Evolutionary conservation across 495 filamentous ascomycete species (phyloP), one percentile per base, ranked within the genome.

Genomic region (Viridothelium virens): DNA sequence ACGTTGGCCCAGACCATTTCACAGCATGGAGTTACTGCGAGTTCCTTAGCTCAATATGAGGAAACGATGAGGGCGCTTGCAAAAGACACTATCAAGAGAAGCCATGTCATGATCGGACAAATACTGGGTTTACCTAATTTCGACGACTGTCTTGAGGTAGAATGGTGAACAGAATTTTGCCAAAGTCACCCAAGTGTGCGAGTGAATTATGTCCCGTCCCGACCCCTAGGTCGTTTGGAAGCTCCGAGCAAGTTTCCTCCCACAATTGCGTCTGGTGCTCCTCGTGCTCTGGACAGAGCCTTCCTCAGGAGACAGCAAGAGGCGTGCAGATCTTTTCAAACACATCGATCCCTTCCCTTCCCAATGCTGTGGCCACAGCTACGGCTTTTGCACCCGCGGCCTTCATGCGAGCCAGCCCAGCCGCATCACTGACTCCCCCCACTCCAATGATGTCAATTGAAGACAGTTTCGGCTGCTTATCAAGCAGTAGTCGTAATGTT

Each of bases 341-440:
- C 3, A 90, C 77, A 0, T 53, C 70, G 2, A 86, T 66, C 9
- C 88, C 88, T 62, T 81, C 79, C 63, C 81, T 75, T 25, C 87
- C 87, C 37, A 89, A 69, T 47, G 83, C 87, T 9, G 86, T 90
- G 3, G 81, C 88, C 2, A 90, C 77, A 0, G 81, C 88, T 0
- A 89, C 87, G 0, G 80, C 84, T 16, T 66, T 76, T 0, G 86
- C 88, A 0, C 88, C 88, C 3, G 81, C 86, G n/a, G 68, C 73
- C 48, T 77, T 75, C 89, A 90, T 90, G 66, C 87, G 74, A 68
- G 74, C 67, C 71, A 79, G 88, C 47, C 86, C 87, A 6, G 68
- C 81, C 3, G 68, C 75, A 73, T 89, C 86, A 31, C 73, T 70
- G 1, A 91, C 88, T 0, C 88, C 89, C 0, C 88, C 89, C 3